Evolutionary conservation across 805 yeast genomes (phyloP).

Genomic region (Priceomyces fermenticarens): DNA sequence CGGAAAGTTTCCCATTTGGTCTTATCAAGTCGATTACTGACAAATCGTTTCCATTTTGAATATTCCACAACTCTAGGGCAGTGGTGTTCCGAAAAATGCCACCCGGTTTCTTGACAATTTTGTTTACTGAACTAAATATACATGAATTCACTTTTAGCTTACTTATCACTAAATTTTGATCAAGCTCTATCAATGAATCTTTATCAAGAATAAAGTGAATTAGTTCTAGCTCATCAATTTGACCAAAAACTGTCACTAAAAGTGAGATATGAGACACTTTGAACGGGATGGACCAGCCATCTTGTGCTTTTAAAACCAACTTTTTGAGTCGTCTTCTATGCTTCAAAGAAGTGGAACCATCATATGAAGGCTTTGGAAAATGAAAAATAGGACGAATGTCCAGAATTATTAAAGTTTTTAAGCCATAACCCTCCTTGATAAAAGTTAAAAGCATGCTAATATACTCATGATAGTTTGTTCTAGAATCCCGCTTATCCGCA

Average conservation of each 20-base stretch:
- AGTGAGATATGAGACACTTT: slow-evolving; percentile 42
- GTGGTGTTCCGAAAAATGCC: slow-evolving; percentile 41
- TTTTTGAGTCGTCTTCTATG: slow-evolving; percentile 23
- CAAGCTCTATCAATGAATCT: slow-evolving; percentile 20
- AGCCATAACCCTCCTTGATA: slow-evolving; percentile 46
- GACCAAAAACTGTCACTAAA: slow-evolving; percentile 38
- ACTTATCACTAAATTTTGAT: slow-evolving; percentile 13
- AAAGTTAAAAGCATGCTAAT: slow-evolving; percentile 24
- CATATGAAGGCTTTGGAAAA: slow-evolving; percentile 24
- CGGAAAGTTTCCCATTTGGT: slow-evolving; percentile 28
- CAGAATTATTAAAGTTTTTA: slow-evolving; percentile 36
- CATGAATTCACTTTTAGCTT: slow-evolving; percentile 20
- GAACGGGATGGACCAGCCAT: slow-evolving; percentile 54
- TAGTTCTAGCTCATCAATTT: slow-evolving; percentile 40
- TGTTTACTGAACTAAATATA: slow-evolving; percentile 13
- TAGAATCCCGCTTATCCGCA: slow-evolving; percentile 11
- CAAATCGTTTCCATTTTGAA: slow-evolving; percentile 45
- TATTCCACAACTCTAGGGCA: slow-evolving; percentile 32
- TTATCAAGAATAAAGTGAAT: slow-evolving; percentile 48
- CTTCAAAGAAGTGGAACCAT: slow-evolving; percentile 11
- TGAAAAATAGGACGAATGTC: slow-evolving; percentile 52
- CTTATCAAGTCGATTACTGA: slow-evolving; percentile 47
- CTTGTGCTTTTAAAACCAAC: slow-evolving; percentile 40
- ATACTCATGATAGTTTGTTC: slow-evolving; percentile 21
- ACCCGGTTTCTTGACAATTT: slow-evolving; percentile 5